Percentiles rank a stretch among this genome's conserved stretches.
Conservation (phyloP, 805 yeast genomes). For the Sungouiella thailandica region DNA sequence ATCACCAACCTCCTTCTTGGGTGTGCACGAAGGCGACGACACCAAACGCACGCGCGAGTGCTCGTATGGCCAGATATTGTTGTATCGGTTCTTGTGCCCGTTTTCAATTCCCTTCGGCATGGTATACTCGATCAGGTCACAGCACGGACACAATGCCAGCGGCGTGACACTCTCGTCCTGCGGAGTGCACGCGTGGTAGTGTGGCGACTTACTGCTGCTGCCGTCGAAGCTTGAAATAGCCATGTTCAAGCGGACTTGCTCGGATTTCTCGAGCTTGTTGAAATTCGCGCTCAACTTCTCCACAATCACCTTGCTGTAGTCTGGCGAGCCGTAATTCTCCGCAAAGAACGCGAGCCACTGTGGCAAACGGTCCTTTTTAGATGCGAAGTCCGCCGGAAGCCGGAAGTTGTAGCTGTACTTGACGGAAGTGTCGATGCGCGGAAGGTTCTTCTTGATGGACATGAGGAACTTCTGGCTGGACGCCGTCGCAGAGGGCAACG, state of each 20-base stretch:
- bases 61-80: slow-evolving; percentile 83
- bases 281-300: slow-evolving; percentile 26
- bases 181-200: background rate
- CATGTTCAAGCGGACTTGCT: slow-evolving; percentile 32
- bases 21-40: slow-evolving; percentile 14
- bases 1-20: slow-evolving; percentile 17
- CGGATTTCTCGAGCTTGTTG: slow-evolving; percentile 33
- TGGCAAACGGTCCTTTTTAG: slow-evolving; percentile 20
- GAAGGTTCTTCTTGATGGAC: slow-evolving; percentile 31
- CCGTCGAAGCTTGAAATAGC: slow-evolving; percentile 21
- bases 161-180: slow-evolving; percentile 28
- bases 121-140: slow-evolving; percentile 35
- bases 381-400: slow-evolving; percentile 15
- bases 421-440: slow-evolving; percentile 18
- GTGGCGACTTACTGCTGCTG: background rate
- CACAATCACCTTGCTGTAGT: slow-evolving; percentile 18
- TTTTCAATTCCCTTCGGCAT: slow-evolving; percentile 66
- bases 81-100: slow-evolving; percentile 79
- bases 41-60: slow-evolving; percentile 70
- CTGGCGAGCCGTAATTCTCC: slow-evolving; percentile 10
- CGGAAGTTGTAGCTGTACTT: slow-evolving; percentile 21
- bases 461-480: slow-evolving; percentile 31
- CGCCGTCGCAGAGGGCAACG: slow-evolving; percentile 37
- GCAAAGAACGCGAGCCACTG: slow-evolving; percentile 28
- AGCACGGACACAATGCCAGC: slow-evolving; percentile 36